These are phyloP conservation scores for Cylindrotheca fusiformis DNA, from an alignment of 108 stramenopile species.

Conservation along the genomic window DNA sequence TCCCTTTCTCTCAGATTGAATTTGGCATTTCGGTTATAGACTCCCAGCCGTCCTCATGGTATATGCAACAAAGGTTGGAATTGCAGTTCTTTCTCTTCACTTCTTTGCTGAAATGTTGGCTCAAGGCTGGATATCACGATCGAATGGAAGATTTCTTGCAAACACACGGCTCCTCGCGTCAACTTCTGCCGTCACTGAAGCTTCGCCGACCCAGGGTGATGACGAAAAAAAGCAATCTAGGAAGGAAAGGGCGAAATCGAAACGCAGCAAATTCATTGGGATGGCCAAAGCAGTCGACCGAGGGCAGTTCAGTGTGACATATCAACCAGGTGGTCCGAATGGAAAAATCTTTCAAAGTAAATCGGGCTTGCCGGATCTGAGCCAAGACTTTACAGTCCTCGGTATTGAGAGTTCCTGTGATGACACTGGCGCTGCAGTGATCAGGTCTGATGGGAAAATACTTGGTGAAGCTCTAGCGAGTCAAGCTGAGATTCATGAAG, in stretches of 20 bases:
- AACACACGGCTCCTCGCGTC: no score
- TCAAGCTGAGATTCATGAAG: slow-evolving; percentile 91
- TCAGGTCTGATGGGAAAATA: slow-evolving; percentile 90
- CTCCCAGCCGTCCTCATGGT: no score
- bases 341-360: slow-evolving; percentile 54
- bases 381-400: slow-evolving; percentile 73
- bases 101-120: no score
- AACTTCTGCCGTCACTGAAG: no score
- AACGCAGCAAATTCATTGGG: slow-evolving; percentile 71
- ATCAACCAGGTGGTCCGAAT: slow-evolving; percentile 59
- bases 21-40: no score
- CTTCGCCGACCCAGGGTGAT: no score
- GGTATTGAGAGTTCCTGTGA: slow-evolving; percentile 98
- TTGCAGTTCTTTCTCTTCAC: no score
- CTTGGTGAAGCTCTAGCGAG: slow-evolving; percentile 91
- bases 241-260: slow-evolving; percentile 45
- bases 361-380: slow-evolving; percentile 61
- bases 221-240: no score
- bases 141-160: no score
- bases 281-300: slow-evolving; percentile 85
- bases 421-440: slow-evolving; percentile 90
- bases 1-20: no score
- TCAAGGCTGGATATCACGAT: no score
- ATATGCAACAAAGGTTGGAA: no score
- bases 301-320: slow-evolving; percentile 63